phyloP scores from a whole-genome alignment of 352 stramenopile species.

The Phytophthora sansomeana region DNA sequence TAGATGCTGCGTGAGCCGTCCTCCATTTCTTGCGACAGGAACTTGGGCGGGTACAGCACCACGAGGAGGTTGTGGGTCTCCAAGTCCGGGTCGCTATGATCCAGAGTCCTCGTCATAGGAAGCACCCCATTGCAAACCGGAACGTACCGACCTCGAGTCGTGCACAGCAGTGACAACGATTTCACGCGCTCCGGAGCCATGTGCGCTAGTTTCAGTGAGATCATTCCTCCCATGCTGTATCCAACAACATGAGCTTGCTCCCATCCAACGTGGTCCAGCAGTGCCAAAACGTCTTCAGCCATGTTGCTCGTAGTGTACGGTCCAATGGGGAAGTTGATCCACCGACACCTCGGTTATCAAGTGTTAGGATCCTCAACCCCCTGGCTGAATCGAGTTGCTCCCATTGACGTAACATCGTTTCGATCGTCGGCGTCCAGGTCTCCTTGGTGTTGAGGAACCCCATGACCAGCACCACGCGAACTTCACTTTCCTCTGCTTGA shows the following conservation, averaged over 20 bases:
- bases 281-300: slow-evolving; percentile 47
- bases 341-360: slow-evolving; percentile 59
- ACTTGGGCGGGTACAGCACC: slow-evolving; percentile 41
- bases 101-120: slow-evolving; percentile 40
- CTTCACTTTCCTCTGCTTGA: slow-evolving; percentile 5
- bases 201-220: slow-evolving; percentile 48
- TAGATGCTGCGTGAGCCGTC: slow-evolving; percentile 30
- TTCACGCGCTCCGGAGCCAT: slow-evolving; percentile 41
- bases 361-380: slow-evolving; percentile 43
- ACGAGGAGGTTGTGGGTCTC: slow-evolving; percentile 46
- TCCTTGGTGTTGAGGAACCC: slow-evolving; percentile 54
- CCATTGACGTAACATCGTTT: slow-evolving; percentile 49
- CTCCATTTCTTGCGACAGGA: slow-evolving; percentile 44
- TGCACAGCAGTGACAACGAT: slow-evolving; percentile 55
- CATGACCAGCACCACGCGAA: slow-evolving; percentile 53
- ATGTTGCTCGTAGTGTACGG: slow-evolving; percentile 54
- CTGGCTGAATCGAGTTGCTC: neutral
- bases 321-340: slow-evolving; percentile 41
- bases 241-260: slow-evolving; percentile 45
- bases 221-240: slow-evolving; percentile 64
- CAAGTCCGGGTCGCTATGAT: slow-evolving; percentile 29
- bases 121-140: slow-evolving; percentile 37
- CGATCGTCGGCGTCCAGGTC: slow-evolving; percentile 46
- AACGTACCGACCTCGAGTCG: slow-evolving; percentile 44
- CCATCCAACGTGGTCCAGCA: slow-evolving; percentile 59